Evolutionary conservation across 2,329 filamentous ascomycete species (phyloP), one percentile per base, ranked within the genome.

Genomic region (Xylaria polymorpha): DNA sequence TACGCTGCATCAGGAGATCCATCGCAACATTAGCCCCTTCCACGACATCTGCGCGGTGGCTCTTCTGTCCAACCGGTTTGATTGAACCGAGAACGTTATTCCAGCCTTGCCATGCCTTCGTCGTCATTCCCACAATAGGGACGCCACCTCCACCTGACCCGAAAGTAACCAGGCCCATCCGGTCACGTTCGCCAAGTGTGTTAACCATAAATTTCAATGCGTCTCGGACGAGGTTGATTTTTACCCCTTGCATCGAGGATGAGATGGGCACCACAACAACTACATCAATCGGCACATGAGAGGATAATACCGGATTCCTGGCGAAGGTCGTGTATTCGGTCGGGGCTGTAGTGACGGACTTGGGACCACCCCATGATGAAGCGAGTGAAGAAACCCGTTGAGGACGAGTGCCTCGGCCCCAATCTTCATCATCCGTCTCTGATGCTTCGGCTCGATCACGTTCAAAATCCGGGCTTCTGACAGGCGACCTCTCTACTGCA

Each of bases 191-290:
- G 39, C 96, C 96, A 0, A 99, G 88, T 57, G 90, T 95, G 74
- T 91, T 88, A 1, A 99, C 93, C 80, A 99, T 91, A 79, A 98
- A 99, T 68, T 92, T 93, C 43, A 99, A 86, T 0, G 95, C 92
- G 80, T 99, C 96, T 50, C 94, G 91, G 15, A 99, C 89, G 1
- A 99, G 86, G 70, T 95, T 97, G 78, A 98, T 98, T 83, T 99
- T 99, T 69, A 99, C 88, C n/a, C 96, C 96, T 81, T 98, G 96
- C 95, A 98, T 99, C 0, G 96, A 98, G 0, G 95, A 97, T 0
- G 96, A 98, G 6, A 99, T 94, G 0, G 96, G 96, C 41, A 99
- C 94, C 25, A 99, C 96, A 0, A 98, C 94, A 0, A 99, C 95
- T 37, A 99, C 90, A 77, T 99, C 96, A 63, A 98, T 89, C 1